A percentile compares a stretch with the other conserved stretches of the same genome.
Conservation (phyloP, 208 protist species). For the Endotrypanum monterogeii region DNA sequence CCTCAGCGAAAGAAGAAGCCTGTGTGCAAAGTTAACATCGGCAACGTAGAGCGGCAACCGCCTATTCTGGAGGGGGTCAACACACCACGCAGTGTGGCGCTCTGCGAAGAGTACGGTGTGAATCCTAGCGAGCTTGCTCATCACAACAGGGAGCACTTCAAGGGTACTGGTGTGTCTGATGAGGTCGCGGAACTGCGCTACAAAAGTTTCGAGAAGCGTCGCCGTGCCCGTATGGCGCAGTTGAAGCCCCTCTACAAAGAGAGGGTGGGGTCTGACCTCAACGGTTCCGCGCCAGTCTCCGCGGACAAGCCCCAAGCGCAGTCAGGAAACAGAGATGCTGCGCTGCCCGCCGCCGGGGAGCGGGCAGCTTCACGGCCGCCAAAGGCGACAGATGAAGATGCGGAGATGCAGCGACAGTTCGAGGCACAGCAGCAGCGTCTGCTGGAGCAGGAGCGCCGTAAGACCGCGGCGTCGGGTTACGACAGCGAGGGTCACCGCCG, state of each 20-base stretch:
- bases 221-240: conserved; percentile 50
- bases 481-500: conserved; percentile 13
- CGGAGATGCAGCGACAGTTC: conserved; percentile 37
- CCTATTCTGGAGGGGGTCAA: conserved; percentile 63
- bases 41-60: conserved; percentile 49
- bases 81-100: conserved; percentile 63
- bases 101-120: conserved; percentile 63
- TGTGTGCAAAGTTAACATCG: conserved; percentile 34
- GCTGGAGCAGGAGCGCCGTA: conserved; percentile 31
- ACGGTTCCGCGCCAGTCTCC: neutral
- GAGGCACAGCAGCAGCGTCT: conserved; percentile 35
- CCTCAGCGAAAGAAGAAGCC: conserved; percentile 26
- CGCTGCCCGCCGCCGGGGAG: neutral
- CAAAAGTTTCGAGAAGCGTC: conserved; percentile 71
- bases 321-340: neutral
- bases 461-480: conserved; percentile 19
- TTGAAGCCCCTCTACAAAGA: conserved; percentile 38
- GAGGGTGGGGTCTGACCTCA: neutral
- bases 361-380: conserved; percentile 4
- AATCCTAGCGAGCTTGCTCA: conserved; percentile 52
- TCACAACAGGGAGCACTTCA: conserved; percentile 52
- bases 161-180: conserved; percentile 35
- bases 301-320: neutral
- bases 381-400: conserved; percentile 26
- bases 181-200: conserved; percentile 58